Evolutionary conservation across 352 stramenopile genomes (phyloP).

Genomic region (Pythium brachiatum): DNA sequence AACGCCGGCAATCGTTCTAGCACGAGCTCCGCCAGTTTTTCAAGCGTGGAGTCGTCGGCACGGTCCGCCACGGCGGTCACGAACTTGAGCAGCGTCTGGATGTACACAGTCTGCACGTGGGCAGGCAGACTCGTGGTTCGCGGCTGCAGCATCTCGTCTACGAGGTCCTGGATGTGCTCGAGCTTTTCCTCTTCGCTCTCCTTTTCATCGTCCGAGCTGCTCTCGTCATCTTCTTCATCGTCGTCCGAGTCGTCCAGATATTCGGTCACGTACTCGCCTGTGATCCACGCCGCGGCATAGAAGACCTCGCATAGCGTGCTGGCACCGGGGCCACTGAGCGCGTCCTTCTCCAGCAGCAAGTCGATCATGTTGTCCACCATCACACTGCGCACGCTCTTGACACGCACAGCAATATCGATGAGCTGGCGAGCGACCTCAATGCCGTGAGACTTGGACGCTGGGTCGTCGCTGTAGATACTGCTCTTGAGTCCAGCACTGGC

Average conservation of each 20-base stretch:
- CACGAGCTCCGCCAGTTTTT: conserved; percentile 84
- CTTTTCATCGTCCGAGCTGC: conserved; percentile 71
- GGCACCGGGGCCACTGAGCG: conserved; percentile 61
- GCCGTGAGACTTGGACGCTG: conserved; percentile 43
- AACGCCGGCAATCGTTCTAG: conserved; percentile 84
- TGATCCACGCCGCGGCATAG: conserved; percentile 96
- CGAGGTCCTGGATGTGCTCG: conserved; percentile 80
- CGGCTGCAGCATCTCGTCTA: conserved; percentile 79
- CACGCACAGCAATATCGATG: conserved; percentile 95
- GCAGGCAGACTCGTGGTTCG: conserved; percentile 77
- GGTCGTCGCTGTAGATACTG: conserved; percentile 40
- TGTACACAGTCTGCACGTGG: conserved; percentile 93
- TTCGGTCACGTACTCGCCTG: conserved; percentile 96
- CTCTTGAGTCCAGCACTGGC: conserved; percentile 22
- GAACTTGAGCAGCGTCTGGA: conserved; percentile 93
- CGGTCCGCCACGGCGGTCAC: conserved; percentile 72
- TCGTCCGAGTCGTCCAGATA: conserved; percentile 83
- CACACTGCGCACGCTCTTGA: conserved; percentile 94
- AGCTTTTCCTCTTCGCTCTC: conserved; percentile 82
- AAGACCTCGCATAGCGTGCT: conserved; percentile 93
- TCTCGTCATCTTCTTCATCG: conserved; percentile 74
- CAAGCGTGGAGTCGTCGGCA: conserved; percentile 74
- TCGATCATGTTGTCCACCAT: conserved; percentile 94
- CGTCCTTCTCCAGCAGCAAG: conserved; percentile 89
- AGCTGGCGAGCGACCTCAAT: conserved; percentile 93